A percentile compares a stretch with the other conserved stretches of the same genome.
phyloP scores from a whole-genome alignment of 1,284 basidiomycete genomes.

The Ustilago nuda region DNA sequence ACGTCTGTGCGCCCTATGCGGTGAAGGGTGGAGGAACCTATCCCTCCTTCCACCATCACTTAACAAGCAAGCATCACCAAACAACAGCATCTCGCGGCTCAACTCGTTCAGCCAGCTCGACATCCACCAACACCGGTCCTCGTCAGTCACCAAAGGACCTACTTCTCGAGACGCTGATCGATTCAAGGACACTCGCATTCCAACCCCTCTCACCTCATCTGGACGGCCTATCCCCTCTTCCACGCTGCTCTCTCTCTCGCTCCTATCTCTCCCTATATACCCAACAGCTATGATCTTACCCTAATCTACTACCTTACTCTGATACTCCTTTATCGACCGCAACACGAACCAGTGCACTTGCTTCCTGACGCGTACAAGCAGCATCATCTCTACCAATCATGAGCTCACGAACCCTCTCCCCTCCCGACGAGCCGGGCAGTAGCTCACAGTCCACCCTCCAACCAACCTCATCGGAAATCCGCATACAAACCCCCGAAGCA shows the following conservation, averaged over 20 bases:
- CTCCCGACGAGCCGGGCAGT: slow-evolving; percentile 12
- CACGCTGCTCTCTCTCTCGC: not conserved
- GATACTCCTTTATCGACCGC: not conserved
- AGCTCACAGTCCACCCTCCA: slow-evolving; percentile 21
- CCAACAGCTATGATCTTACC: not conserved
- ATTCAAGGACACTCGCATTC: slow-evolving; percentile 16
- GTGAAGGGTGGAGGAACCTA: too few species aligned
- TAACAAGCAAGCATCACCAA: too few species aligned
- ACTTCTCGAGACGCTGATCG: slow-evolving; percentile 25
- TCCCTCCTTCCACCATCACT: too few species aligned
- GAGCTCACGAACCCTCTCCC: slow-evolving; percentile 19
- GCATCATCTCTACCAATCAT: slow-evolving; percentile 3
- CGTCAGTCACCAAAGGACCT: not conserved
- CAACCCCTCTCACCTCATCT: not conserved
- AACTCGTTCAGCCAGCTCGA: not conserved
- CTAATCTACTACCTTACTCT: not conserved
- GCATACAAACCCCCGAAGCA: slow-evolving; percentile 42
- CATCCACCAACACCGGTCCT: not conserved
- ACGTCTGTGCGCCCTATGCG: too few species aligned
- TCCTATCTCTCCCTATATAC: not conserved
- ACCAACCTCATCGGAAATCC: slow-evolving; percentile 1
- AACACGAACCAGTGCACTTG: not conserved
- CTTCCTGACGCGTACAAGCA: not conserved
- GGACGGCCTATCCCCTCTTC: not conserved
- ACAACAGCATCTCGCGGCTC: not conserved